phyloP scores from a whole-genome alignment of 2,329 filamentous ascomycete genomes.

The Cordyceps cicadae region DNA sequence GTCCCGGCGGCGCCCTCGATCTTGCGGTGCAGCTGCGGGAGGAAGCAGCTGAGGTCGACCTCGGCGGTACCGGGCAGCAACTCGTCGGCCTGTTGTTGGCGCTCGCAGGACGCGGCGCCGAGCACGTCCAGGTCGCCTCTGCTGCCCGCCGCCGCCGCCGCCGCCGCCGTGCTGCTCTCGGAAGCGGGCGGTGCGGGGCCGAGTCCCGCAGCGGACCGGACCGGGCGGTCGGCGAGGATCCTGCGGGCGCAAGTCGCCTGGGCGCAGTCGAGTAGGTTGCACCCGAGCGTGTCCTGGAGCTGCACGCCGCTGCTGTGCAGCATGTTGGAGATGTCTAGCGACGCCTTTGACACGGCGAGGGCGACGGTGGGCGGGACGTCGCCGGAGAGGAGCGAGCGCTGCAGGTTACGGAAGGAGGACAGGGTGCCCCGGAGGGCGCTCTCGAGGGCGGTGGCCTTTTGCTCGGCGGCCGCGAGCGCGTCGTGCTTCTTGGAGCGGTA shows the following conservation, averaged over 20 bases:
- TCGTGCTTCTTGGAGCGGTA: conserved; percentile 12
- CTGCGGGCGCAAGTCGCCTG: not conserved
- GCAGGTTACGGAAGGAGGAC: conserved; percentile 3
- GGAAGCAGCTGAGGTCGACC: not conserved
- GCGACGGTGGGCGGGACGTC: not conserved
- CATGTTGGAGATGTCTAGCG: conserved; percentile 5
- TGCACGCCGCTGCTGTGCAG: conserved; percentile 10
- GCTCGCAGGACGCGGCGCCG: not conserved
- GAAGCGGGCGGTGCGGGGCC: not conserved
- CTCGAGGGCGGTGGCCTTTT: conserved; percentile 8
- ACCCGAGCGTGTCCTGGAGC: conserved; percentile 7
- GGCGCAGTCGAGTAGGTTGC: conserved; percentile 4
- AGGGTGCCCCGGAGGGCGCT: conserved; percentile 7
- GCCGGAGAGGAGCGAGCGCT: conserved; percentile 6
- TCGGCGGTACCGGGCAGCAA: not conserved
- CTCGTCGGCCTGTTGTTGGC: not conserved
- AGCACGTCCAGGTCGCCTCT: not conserved
- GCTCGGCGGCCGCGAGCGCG: conserved; percentile 7
- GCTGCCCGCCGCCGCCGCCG: too few species aligned
- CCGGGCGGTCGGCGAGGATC: not conserved
- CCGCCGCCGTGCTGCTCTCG: too few species aligned
- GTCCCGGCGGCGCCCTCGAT: not conserved
- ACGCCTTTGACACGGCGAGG: conserved; percentile 2
- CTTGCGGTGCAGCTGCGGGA: conserved; percentile 9
- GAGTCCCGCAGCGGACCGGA: not conserved